Base-by-base conservation (phyloP, 2,329 filamentous ascomycete species). In the Colletotrichum eremochloae region DNA sequence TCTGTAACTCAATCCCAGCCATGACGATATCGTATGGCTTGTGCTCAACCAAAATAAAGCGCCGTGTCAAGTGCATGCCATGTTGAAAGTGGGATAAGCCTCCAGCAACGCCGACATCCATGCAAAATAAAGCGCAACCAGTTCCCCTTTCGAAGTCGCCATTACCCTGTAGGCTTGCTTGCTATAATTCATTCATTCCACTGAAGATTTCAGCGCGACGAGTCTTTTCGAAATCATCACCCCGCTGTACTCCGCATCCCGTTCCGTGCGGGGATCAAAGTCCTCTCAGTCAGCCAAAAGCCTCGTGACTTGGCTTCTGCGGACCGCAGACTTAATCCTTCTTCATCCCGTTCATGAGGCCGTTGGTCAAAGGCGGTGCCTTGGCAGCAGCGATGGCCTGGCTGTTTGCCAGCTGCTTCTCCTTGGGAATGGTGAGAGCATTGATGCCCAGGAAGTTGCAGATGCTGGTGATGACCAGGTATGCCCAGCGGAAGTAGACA, bases 401-500 rank as follows among this genome's bases (percentile, higher is more conserved):
- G 79, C 84, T 81, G 78, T 89, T 90, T 76, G 87, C 87, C 60
- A 84, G 76, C 80, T 89, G 88, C 84, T 91, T 91, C 75, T 88
- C 86, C 74, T 82, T 80, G 14, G 90, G 90, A 73, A 99, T 98
- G 0, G 95, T 98, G 75, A 99, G 84, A 78, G 96, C 97, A 79
- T 96, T 96, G 86, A 99, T 99, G 74, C 94, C 95, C 33, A 99
- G 85, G 83, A 93, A 98, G 67, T 92, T 88, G 84, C 96, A 98
- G 77, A 99, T 98, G 80, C 93, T 93, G 74, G 91, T 93, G 78
- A 97, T 94, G 60, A 98, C 95, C 53, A 97, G 86, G 77, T 93
- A 92, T 0, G 96, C 96, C 96, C 96, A 99, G 76, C 93, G 90
- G 81, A 93, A 95, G 83, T 99, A 99, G 3, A 94, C 93, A n/a